Conservation (phyloP, 352 stramenopile species). For the Detonula confervacea region DNA sequence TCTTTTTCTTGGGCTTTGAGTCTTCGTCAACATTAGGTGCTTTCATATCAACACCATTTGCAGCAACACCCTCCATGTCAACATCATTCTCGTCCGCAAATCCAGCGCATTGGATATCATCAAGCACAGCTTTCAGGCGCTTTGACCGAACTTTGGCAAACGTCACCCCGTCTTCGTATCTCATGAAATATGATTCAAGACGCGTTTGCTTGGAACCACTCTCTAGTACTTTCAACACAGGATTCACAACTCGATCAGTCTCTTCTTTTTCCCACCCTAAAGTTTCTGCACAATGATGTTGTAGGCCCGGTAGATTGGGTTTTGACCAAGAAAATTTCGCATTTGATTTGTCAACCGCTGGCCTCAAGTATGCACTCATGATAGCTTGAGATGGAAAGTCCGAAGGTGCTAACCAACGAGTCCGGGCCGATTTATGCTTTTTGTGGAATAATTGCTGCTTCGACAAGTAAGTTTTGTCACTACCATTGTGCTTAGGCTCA, state of each 20-base stretch:
- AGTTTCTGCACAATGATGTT: slow-evolving; percentile 88
- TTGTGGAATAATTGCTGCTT: slow-evolving; percentile 89
- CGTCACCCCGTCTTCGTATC: slow-evolving; percentile 94
- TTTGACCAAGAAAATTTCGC: slow-evolving; percentile 91
- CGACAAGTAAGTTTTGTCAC: slow-evolving; percentile 70
- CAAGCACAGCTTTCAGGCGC: slow-evolving; percentile 69
- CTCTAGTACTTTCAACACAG: slow-evolving; percentile 84
- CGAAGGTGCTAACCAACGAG: slow-evolving; percentile 91
- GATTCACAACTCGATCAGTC: slow-evolving; percentile 90
- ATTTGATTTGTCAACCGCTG: slow-evolving; percentile 84
- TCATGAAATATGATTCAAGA: slow-evolving; percentile 95
- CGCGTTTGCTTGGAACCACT: slow-evolving; percentile 87
- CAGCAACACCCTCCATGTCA: not conserved
- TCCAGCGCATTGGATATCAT: slow-evolving; percentile 34
- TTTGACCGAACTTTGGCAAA: slow-evolving; percentile 89
- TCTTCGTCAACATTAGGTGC: not conserved
- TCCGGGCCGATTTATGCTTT: slow-evolving; percentile 90
- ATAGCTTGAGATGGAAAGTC: slow-evolving; percentile 93
- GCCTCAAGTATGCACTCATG: slow-evolving; percentile 91
- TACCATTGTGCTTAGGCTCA: slow-evolving; percentile 71
- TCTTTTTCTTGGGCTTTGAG: slow-evolving; percentile 13
- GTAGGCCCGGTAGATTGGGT: slow-evolving; percentile 89
- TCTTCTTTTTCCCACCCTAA: slow-evolving; percentile 94
- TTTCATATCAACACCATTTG: not conserved
- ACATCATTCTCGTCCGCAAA: slow-evolving; percentile 1